Conservation (phyloP, 768 basidiomycete species). For the Tulasnella sp. region DNA sequence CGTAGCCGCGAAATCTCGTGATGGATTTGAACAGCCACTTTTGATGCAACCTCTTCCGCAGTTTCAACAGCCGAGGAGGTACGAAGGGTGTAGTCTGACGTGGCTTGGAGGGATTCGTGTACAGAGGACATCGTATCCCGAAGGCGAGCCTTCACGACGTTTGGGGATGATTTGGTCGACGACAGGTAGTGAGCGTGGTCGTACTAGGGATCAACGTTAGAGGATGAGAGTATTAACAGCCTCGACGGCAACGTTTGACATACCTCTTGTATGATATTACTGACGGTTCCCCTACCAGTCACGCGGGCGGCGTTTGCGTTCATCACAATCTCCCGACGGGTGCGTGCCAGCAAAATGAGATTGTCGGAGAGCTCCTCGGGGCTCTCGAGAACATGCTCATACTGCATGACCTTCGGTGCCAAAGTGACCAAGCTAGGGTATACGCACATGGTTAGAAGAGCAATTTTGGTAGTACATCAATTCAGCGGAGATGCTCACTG, state of each 20-base stretch:
- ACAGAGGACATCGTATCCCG: not conserved
- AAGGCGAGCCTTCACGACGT: not conserved
- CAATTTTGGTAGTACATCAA: not conserved
- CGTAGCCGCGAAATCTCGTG: not conserved
- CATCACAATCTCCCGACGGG: not conserved
- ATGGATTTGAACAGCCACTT: not conserved
- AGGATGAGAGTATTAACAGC: not conserved
- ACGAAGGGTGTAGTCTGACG: not conserved
- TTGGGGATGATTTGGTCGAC: not conserved
- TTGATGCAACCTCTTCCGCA: not conserved
- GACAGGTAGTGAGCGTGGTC: not conserved
- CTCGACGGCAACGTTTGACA: not conserved
- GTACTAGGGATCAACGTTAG: too few species aligned
- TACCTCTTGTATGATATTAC: slow-evolving; percentile 5
- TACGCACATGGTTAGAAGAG: not conserved
- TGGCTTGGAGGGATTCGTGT: not conserved
- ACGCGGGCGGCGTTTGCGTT: slow-evolving; percentile 9
- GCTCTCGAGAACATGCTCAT: not conserved
- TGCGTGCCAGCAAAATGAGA: not conserved
- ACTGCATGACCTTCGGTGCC: slow-evolving; percentile 8
- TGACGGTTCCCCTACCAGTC: not conserved
- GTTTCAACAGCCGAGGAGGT: slow-evolving; percentile 1
- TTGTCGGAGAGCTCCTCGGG: slow-evolving; percentile 3
- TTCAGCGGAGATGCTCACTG: not conserved
- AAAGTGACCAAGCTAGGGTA: not conserved